Evolutionary conservation across 1,284 basidiomycete genomes (phyloP).

Genomic region (Afroboletus lepidellus): DNA sequence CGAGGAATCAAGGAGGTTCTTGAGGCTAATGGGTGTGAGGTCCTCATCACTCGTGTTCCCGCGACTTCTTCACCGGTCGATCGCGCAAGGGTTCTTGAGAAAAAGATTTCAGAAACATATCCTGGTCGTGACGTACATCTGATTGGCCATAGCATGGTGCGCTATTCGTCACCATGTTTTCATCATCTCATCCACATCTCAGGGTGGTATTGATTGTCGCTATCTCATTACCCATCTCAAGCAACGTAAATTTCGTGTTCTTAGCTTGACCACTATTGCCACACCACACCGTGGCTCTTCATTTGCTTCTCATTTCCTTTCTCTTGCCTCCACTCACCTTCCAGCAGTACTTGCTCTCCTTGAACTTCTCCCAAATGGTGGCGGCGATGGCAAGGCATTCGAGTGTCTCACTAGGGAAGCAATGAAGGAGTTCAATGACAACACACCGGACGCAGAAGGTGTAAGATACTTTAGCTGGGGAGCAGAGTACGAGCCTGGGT

Average conservation of each 20-base stretch:
- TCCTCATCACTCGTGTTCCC: constrained; percentile 89
- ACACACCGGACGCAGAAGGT: constrained; percentile 72
- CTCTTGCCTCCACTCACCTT: constrained; percentile 69
- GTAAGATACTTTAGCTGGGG: constrained; percentile 94
- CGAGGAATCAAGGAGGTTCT: constrained; percentile 90
- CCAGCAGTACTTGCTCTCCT: constrained; percentile 66
- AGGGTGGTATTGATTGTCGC: constrained; percentile 92
- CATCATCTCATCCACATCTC: constrained; percentile 13
- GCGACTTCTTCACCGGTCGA: constrained; percentile 86
- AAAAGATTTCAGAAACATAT: constrained; percentile 76
- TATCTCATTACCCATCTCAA: constrained; percentile 78
- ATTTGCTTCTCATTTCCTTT: constrained; percentile 90
- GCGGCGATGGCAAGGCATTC: constrained; percentile 91
- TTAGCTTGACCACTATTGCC: constrained; percentile 89
- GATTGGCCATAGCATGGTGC: constrained; percentile 87
- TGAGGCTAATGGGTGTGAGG: constrained; percentile 84
- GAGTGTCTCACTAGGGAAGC: constrained; percentile 81
- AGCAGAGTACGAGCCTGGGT: constrained; percentile 81
- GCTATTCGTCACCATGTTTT: constrained; percentile 14
- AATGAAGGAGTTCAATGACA: constrained; percentile 87
- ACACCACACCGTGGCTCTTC: constrained; percentile 91
- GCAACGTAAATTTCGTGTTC: constrained; percentile 63
- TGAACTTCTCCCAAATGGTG: constrained; percentile 74
- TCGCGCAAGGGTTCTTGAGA: constrained; percentile 83
- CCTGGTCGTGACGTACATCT: constrained; percentile 84